Base-by-base conservation (phyloP, 768 basidiomycete species). In the Cystofilobasidium macerans region DNA sequence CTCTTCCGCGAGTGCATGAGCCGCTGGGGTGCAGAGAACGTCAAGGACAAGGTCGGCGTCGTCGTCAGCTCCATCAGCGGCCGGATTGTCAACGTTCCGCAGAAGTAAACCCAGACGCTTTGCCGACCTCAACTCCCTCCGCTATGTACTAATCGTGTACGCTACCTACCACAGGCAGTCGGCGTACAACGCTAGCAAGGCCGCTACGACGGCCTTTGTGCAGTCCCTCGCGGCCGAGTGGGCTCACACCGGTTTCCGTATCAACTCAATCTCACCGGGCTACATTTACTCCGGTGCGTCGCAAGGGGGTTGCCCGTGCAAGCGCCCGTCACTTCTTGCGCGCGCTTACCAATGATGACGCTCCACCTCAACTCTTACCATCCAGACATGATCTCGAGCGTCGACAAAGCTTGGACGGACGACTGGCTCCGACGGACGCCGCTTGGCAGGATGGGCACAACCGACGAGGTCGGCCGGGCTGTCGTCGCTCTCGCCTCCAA, bases 251-350 rank as follows among this genome's bases (percentile, higher is more conserved):
- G 74, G 74, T 0, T 67, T 77, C 47, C 66, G 70, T 6, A 70
- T 77, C 64, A 77, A 76, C 69, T 56, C 67, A 20, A 68, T 76
- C 14, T 75, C 74, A 5, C 76, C 76, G 20, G 71, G 68, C 2
- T 77, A 76, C 71, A 71, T 77, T 28, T 48, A 65, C 13, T 76
- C 76, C 75, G 75, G 73, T 74, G 30, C 60, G 69, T 62, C 45
- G 22, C 26, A 14, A 13, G 22, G 24, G 9, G 14, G 32, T 30
- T 4, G 64, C 54, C 26, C 47, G 66, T 45, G 69, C 61, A 8
- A 40, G 9, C 8, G 16, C 38, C 38, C 9, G 9, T 40, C 9
- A 40, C 9, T 16, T 40, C 16, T 16, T 40, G 8, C 16, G 38
- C 38, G 8, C 9, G 16, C 38, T 16, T 40, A 8, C 8, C 38